These are phyloP conservation scores for Trypanosoma avium DNA, from an alignment of 208 protist genomes.

Conservation along the genomic window DNA sequence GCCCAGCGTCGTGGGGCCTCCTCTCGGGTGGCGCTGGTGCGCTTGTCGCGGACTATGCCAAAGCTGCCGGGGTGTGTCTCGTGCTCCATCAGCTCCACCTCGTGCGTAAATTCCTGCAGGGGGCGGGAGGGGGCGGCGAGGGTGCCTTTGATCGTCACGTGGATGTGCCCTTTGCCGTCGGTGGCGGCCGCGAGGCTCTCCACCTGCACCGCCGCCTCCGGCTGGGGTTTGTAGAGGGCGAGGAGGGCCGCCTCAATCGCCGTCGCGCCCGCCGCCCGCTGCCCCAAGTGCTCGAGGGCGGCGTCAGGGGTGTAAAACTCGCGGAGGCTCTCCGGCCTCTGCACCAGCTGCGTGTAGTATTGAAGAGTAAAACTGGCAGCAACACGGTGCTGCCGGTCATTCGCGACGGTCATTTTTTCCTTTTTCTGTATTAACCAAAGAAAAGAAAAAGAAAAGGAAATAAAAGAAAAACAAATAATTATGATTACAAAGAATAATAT, in stretches of 20 bases:
- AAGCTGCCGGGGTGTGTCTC: conserved; percentile 34
- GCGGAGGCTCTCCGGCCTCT: conserved; percentile 38
- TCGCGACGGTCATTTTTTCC: conserved; percentile 22
- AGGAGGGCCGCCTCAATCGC: conserved; percentile 36
- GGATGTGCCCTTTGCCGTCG: conserved; percentile 34
- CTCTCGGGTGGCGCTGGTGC: conserved; percentile 11
- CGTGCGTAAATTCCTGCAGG: conserved; percentile 55
- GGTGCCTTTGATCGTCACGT: conserved; percentile 39
- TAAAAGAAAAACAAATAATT: conserved; percentile 9
- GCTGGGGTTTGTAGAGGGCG: conserved; percentile 23
- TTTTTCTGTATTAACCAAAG: not conserved
- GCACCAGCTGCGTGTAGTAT: conserved; percentile 70
- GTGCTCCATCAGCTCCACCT: conserved; percentile 62
- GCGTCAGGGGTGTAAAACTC: conserved; percentile 55
- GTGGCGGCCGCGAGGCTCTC: conserved; percentile 29
- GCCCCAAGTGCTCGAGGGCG: conserved; percentile 40
- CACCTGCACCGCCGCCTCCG: conserved; percentile 32
- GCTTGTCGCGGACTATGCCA: conserved; percentile 60
- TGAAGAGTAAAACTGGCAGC: conserved; percentile 63
- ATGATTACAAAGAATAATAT: no score
- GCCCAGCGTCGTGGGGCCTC: conserved; percentile 38
- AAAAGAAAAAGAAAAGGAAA: not conserved
- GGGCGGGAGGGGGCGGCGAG: not conserved
- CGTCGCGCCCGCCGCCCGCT: conserved; percentile 28
- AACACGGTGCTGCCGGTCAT: conserved; percentile 34